These are phyloP conservation scores for Hansenula sp. DNA, from an alignment of 1,139 yeast species.

Conservation along the genomic window DNA sequence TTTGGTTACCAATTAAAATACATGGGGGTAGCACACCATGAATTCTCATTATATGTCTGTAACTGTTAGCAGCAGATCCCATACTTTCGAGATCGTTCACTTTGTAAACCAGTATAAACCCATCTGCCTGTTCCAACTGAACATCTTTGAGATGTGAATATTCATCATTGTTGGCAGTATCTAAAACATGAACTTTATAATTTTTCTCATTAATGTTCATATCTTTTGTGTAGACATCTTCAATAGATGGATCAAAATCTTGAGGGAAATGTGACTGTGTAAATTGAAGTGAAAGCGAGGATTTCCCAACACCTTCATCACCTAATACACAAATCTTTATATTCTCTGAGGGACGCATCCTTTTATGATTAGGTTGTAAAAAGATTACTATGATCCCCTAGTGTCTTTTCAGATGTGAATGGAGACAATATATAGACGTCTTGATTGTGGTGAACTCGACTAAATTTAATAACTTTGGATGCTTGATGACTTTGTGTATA, in stretches of 20 bases:
- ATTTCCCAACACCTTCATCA: constrained; percentile 76
- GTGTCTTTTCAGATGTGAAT: no score
- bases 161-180: constrained; percentile 86
- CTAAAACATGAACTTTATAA: constrained; percentile 70
- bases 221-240: constrained; percentile 69
- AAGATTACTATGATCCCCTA: no score
- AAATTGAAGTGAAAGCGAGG: constrained; percentile 75
- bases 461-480: no score
- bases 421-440: no score
- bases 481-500: no score
- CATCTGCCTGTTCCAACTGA: constrained; percentile 77
- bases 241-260: constrained; percentile 79
- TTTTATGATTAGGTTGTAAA: neutral
- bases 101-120: constrained; percentile 58
- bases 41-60: constrained; percentile 16
- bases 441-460: no score
- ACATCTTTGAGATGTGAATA: constrained; percentile 74
- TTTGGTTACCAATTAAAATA: constrained; percentile 72
- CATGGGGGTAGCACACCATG: constrained; percentile 56
- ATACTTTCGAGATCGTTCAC: constrained; percentile 12
- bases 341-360: neutral
- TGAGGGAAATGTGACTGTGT: constrained; percentile 79
- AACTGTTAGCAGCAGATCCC: constrained; percentile 7
- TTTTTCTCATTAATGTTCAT: constrained; percentile 58
- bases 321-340: constrained; percentile 51